phyloP scores from a whole-genome alignment of 257 asterid genomes.

The Solanum microdontum region DNA sequence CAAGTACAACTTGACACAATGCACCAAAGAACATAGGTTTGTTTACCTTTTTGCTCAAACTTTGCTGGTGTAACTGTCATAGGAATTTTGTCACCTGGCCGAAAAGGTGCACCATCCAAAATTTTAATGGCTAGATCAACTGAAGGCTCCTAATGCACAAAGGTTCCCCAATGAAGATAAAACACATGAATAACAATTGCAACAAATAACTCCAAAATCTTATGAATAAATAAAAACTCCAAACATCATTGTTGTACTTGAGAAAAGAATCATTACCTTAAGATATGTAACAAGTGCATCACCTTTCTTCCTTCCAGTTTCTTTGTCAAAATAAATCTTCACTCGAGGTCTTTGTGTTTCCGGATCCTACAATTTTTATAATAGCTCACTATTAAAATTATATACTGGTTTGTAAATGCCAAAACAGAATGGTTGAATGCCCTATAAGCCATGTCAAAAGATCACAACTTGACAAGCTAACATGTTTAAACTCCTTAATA shows the following conservation, averaged over 20 bases:
- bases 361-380: constrained; percentile 54
- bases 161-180: background rate
- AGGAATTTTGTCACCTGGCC: constrained; percentile 60
- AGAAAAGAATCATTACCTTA: constrained; percentile 47
- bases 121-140: constrained; percentile 76
- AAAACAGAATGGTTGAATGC: background rate
- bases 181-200: background rate
- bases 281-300: constrained; percentile 90
- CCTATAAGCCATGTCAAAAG: background rate
- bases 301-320: constrained; percentile 80
- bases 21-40: constrained; percentile 1
- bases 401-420: background rate
- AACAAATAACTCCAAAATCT: background rate
- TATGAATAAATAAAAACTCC: background rate
- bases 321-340: constrained; percentile 79
- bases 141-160: constrained; percentile 72
- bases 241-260: background rate
- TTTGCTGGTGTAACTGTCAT: constrained; percentile 80
- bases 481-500: background rate
- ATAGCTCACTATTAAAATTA: background rate
- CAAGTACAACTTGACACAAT: background rate
- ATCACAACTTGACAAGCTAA: background rate
- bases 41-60: constrained; percentile 92
- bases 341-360: constrained; percentile 90
- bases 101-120: constrained; percentile 77